A percentile compares a stretch with the other conserved stretches of the same genome.
Evolutionary conservation across 805 yeast genomes (phyloP).

Genomic region (Spathaspora gorwiae): DNA sequence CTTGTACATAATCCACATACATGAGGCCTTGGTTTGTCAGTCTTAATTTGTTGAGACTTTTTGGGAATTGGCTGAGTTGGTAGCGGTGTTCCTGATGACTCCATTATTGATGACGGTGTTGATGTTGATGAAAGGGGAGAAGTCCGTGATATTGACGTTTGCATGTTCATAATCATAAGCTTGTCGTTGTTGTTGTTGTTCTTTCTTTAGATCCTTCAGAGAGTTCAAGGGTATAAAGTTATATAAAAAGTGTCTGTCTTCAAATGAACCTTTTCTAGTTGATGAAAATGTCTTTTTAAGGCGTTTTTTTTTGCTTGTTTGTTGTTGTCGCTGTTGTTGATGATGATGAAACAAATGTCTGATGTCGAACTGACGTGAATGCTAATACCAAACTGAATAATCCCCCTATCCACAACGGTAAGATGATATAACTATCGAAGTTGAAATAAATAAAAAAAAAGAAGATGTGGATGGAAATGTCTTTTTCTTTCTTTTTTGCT

Average conservation of each 20-base stretch:
- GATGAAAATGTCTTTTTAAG: neutral
- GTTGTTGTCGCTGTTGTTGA: too few relatives aligned
- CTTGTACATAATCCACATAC: slow-evolving; percentile 87
- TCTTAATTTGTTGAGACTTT: slow-evolving; percentile 76
- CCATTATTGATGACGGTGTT: neutral
- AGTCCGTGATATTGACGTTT: slow-evolving; percentile 3
- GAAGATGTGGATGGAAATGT: too few relatives aligned
- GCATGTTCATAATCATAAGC: slow-evolving; percentile 1
- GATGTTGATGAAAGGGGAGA: slow-evolving; percentile 3
- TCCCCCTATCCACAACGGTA: too few relatives aligned
- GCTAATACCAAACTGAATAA: too few relatives aligned
- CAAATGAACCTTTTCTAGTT: neutral
- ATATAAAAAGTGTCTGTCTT: neutral
- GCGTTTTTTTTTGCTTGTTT: neutral
- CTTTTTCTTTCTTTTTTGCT: too few relatives aligned
- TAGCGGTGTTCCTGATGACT: neutral
- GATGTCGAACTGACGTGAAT: too few relatives aligned
- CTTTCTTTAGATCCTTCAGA: neutral
- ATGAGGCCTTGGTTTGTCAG: slow-evolving; percentile 93
- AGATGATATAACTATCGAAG: too few relatives aligned
- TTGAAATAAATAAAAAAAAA: too few relatives aligned
- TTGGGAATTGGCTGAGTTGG: slow-evolving; percentile 71
- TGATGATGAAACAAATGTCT: too few relatives aligned
- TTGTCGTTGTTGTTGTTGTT: neutral
- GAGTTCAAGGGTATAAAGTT: neutral